Base-by-base conservation (phyloP, 2,329 filamentous ascomycete species). In the Coccinonectria pachysandricola region DNA sequence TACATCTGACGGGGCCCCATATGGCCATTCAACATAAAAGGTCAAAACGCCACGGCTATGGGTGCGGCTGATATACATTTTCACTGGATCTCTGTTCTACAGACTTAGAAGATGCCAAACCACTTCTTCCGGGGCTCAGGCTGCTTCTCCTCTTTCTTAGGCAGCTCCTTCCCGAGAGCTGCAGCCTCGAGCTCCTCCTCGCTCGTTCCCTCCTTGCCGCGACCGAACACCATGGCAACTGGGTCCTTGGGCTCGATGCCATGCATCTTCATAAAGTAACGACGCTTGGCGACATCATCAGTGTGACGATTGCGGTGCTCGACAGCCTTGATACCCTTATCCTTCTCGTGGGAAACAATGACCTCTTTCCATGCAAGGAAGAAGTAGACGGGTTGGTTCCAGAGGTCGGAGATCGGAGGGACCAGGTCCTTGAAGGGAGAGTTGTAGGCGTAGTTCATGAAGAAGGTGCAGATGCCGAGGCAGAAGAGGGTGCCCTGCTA, bases 281-380 rank as follows among this genome's bases (percentile, higher is more conserved):
- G 72, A 45, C 88, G 71, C 72, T 95, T 94, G 53, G 79, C 71
- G 15, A 91, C 79, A 59, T 98, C 91, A 41, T 94, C 85, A 30
- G 85, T 67, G 40, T 75, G 76, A 48, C 69, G 69, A 46, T 74
- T 71, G 29, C 87, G 71, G 59, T 75, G 75, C 55, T 87, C 82
- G 27, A 69, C 65, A 15, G 80, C 79, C 48, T 75, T 60, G 37
- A 70, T 63, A 15, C 75, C 78, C 39, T 72, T 71, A 53, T 87
- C 78, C 43, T 75, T 69, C 40, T 81, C 71, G 50, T 92, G 80
- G 60, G 93, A 68, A 34, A 72, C 66, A 48, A 88, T 72, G 30
- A 94, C 82, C 32, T 83, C 68, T 36, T 79, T 48, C 47, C 77
- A 77, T 31, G 75, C 72, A 13, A 63, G 57, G 18, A 79, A 47